Evolutionary conservation across 257 asterid species (phyloP), one percentile per base, ranked within the genome.

Genomic region (Fraxinus anomala): DNA sequence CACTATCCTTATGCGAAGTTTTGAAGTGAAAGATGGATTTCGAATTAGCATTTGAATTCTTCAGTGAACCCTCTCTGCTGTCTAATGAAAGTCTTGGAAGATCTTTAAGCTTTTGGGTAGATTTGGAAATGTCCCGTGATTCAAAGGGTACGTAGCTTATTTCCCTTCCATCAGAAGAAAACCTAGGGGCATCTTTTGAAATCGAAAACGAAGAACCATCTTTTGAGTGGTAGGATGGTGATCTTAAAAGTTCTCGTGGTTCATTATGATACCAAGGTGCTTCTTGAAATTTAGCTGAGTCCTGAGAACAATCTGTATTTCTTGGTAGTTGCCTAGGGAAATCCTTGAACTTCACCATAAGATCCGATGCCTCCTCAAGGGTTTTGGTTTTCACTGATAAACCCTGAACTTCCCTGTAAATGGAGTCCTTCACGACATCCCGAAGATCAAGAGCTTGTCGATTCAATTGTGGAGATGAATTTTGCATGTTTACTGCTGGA

Each of bases 11-110:
- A 37, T 82, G 92, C 73, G 77, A 70, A 72, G 84, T 76, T 71
- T 85, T 88, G 70, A 74, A 72, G 73, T 82, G 79, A 40, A 79
- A 19, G 76, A 59, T 79, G 69, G 91, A 81, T 76, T 87, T 88
- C 17, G 88, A 83, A 66, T 89, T 90, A 39, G 85, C 81, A 68
- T 70, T 84, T 51, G 82, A 51, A 80, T 87, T 86, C 70, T 87
- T 77, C 88, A 83, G 77, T 28, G 96, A 86, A 34, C 88, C 84
- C 51, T 86, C 93, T 79, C 92, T 86, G 75, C 93, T 91, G 84
- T 94, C 98, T 36, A 92, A 87, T n/a, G 98, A 92, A 75, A 89
- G 93, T 36, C 97, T 85, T 8, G 97, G 97, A 8, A 82, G 85
- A 83, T 94, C 96, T 76, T 86, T 90, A 74, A 85, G 89, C 91